Evolutionary conservation across 73 alveolate species (phyloP).

Genomic region (Urostyla sp.): DNA sequence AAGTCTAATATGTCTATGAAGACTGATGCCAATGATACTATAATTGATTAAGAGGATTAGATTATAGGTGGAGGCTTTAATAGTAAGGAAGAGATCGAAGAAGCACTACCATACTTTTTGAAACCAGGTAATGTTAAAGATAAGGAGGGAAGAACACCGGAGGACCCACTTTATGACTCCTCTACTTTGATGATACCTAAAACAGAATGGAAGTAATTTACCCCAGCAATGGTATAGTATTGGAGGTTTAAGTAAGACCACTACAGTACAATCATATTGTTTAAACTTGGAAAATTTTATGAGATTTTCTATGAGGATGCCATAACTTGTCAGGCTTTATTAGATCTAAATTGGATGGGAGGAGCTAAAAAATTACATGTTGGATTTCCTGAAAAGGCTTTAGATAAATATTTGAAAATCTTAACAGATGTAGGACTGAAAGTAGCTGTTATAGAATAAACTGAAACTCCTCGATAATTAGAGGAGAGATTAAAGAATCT

Average conservation of each 20-base stretch:
- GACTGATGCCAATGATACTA: background rate
- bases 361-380: slow-evolving; percentile 76
- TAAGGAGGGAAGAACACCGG: slow-evolving; percentile 60
- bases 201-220: slow-evolving; percentile 58
- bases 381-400: slow-evolving; percentile 93
- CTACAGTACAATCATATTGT: slow-evolving; percentile 81
- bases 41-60: slow-evolving; percentile 27
- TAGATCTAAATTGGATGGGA: slow-evolving; percentile 89
- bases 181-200: slow-evolving; percentile 81
- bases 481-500: slow-evolving; percentile 72
- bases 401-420: slow-evolving; percentile 80
- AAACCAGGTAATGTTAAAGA: slow-evolving; percentile 68
- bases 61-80: slow-evolving; percentile 48
- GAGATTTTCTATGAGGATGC: slow-evolving; percentile 88
- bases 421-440: slow-evolving; percentile 85
- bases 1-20: background rate
- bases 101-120: slow-evolving; percentile 77
- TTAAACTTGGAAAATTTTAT: slow-evolving; percentile 85
- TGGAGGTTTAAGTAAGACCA: slow-evolving; percentile 81
- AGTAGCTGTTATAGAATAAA: slow-evolving; percentile 94
- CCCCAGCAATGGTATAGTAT: slow-evolving; percentile 84
- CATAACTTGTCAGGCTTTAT: slow-evolving; percentile 65
- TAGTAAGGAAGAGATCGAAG: slow-evolving; percentile 53
- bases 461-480: slow-evolving; percentile 88
- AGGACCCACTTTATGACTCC: slow-evolving; percentile 82